Base-by-base conservation (phyloP, 1,284 basidiomycete genomes). In the Pascua sp. region DNA sequence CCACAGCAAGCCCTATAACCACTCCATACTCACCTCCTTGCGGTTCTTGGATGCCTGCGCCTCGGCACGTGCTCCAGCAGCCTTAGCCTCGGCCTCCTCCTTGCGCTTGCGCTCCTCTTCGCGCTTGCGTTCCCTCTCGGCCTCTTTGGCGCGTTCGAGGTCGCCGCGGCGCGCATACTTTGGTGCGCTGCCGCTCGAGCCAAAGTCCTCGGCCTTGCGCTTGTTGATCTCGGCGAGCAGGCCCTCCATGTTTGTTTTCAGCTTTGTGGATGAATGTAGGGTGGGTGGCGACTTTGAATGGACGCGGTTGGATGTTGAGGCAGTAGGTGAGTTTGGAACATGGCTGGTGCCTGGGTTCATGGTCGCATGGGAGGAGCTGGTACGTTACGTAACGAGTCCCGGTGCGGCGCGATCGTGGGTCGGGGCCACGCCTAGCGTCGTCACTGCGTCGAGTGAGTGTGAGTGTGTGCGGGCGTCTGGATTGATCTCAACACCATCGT, bases 161-260 rank as follows among this genome's bases (percentile, higher is more conserved):
- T 96, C 93, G 15, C 89, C 90, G 63, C 87, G 83, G 45, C 89
- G 85, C 83, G 94, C 84, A 73, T 96, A 96, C 77, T 95, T 95
- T 18, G 80, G 83, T 83, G 80, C 17, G 68, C 68, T 47, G 64
- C 66, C 12, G 72, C 54, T 40, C 76, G 77, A 18, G 69, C 61
- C 38, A 44, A 60, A 48, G 89, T 32, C 79, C 81, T 85, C 79
- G 4, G 83, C 80, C 73, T 94, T 95, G 67, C 92, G 87, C 77
- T 97, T 96, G 18, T 86, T 87, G 62, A 98, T 89, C 78, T 95
- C 91, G 55, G 91, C 71, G 13, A 77, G 65, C 13, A 77, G 70
- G 36, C 66, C 69, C 59, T 77, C 71, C 75, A 77, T 78, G 41
- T n/a, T 66, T 47, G 39, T 36, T 11, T 39, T 39, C 4, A 48